A percentile compares a stretch with the other conserved stretches of the same genome.
Conservation (phyloP, 805 yeast genomes). For the Lipomyces yamanashiensis region DNA sequence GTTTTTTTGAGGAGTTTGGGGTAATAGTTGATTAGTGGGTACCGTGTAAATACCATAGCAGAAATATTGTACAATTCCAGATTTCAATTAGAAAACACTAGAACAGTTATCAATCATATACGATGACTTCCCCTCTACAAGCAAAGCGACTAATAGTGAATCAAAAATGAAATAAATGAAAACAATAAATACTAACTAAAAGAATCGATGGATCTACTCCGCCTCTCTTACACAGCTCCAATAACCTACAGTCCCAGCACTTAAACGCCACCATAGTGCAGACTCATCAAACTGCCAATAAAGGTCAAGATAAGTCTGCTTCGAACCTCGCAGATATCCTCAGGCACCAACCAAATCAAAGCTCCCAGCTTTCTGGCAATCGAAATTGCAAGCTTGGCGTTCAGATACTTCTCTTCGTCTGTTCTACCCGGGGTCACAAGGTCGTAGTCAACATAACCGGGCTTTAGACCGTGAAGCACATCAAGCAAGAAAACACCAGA, state of each 20-base stretch:
- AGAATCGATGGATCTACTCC: not conserved
- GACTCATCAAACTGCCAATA: slow-evolving; percentile 91
- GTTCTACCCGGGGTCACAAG: slow-evolving; percentile 79
- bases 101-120: not conserved
- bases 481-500: slow-evolving; percentile 84
- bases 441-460: slow-evolving; percentile 96
- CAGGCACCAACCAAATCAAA: slow-evolving; percentile 99
- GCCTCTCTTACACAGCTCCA: not conserved
- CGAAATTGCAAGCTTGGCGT: slow-evolving; percentile 91
- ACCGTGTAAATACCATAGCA: too few relatives aligned
- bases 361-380: slow-evolving; percentile 98
- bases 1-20: not conserved
- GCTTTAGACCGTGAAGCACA: slow-evolving; percentile 88
- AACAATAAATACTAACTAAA: not conserved
- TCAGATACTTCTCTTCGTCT: slow-evolving; percentile 87
- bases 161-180: not conserved
- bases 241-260: not conserved
- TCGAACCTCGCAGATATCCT: slow-evolving; percentile 95
- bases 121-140: not conserved
- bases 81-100: not conserved
- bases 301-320: slow-evolving; percentile 90
- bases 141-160: not conserved
- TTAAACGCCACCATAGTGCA: slow-evolving; percentile 41
- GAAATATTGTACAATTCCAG: not conserved
- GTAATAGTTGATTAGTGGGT: not conserved